A percentile compares a stretch with the other conserved stretches of the same genome.
phyloP scores from a whole-genome alignment of 2,329 filamentous ascomycete species.

The Byssochlamys sp. region DNA sequence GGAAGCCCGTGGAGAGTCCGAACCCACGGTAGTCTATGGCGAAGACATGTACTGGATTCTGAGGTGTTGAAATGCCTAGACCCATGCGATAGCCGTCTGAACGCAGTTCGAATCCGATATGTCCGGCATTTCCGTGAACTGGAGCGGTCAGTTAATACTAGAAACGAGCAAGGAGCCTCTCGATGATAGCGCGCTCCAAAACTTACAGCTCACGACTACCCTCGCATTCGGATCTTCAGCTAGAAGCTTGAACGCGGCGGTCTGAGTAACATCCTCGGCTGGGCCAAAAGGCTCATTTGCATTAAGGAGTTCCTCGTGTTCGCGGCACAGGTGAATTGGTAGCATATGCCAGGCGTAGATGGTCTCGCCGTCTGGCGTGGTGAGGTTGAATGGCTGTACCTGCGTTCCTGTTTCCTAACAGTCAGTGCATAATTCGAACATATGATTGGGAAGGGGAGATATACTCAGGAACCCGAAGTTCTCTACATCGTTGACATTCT shows the following conservation, averaged over 20 bases:
- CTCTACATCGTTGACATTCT: constrained; percentile 66
- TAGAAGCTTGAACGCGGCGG: constrained; percentile 43
- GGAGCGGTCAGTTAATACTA: neutral
- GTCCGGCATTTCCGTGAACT: constrained; percentile 64
- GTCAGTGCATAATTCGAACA: neutral
- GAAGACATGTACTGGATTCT: constrained; percentile 62
- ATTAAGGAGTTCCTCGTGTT: constrained; percentile 57
- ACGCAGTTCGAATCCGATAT: constrained; percentile 68
- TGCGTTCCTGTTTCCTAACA: constrained; percentile 56
- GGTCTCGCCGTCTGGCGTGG: constrained; percentile 63
- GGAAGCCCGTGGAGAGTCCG: constrained; percentile 67
- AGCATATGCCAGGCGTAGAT: constrained; percentile 88
- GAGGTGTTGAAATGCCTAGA: constrained; percentile 57
- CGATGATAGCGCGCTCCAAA: neutral
- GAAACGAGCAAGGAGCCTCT: neutral
- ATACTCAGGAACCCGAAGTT: constrained; percentile 76
- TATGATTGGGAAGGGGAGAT: constrained; percentile 12
- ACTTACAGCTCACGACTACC: constrained; percentile 41
- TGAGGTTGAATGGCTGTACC: constrained; percentile 72
- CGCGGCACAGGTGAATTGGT: constrained; percentile 64
- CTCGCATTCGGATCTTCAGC: constrained; percentile 41
- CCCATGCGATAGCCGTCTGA: constrained; percentile 69
- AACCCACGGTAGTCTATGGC: constrained; percentile 86
- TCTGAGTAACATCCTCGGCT: constrained; percentile 37
- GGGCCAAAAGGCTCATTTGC: constrained; percentile 46